Evolutionary conservation across 2,329 filamentous ascomycete genomes (phyloP), one percentile per base, ranked within the genome.

Genomic region (Chaetothyriales sp.): DNA sequence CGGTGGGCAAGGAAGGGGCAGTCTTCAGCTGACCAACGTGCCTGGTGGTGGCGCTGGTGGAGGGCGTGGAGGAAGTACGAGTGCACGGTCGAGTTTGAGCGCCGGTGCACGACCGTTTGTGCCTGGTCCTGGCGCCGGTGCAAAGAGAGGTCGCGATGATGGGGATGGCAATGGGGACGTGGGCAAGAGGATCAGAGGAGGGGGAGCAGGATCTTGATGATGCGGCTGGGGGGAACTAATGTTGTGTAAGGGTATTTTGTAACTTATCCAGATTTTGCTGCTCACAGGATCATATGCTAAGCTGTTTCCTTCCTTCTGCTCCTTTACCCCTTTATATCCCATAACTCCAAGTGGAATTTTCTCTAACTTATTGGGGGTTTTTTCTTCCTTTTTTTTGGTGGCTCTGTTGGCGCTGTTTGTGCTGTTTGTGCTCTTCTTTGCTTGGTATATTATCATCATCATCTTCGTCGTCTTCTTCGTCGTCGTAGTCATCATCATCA

Each of bases 131-230:
- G 70, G 73, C 5, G 32, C 15, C n/a, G 73, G 75, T 19, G 75
- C 72, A 58, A 79, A 79, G 64, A 68, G 76, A 36, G 69, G 73
- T 18, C 69, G 76, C 49, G 76, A 78, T 50, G 76, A 78, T 50
- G 69, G 67, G 3, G 53, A 55, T 22, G 56, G 62, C 18, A 59
- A 63, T 43, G 71, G 68, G 48, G 66, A 60, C 53, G 63, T 60
- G 47, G 71, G 70, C 42, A 75, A 75, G 62, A 65, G 72, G 56
- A 69, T 72, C 55, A 62, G 72, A 55, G 72, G 72, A 10, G 68
- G 68, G 46, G 65, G 65, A 15, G 63, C 12, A 8, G 50, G 47
- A 22, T 45, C 50, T 3, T 50, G n/a, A 49, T 32, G 7, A 22
- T 36, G 28, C 28, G 10, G 28, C 12, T 36, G 8, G 22, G 22